Evolutionary conservation across 352 stramenopile species (phyloP), one percentile per base, ranked within the genome.

Genomic region (Halophytophthora polymorphica): DNA sequence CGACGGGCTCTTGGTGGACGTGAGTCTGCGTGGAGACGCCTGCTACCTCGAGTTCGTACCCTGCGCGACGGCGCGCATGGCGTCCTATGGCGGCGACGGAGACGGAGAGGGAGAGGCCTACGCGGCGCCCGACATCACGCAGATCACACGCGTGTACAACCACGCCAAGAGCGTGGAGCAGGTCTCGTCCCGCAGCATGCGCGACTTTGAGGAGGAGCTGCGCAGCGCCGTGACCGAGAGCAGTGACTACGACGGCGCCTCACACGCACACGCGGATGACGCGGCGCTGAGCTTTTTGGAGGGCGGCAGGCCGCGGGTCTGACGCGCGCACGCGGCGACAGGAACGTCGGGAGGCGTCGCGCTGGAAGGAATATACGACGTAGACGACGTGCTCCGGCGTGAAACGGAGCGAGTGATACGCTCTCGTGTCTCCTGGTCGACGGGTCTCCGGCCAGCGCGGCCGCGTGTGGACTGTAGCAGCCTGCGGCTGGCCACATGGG

Each of bases 21-120:
- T 91, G 46, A 72, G 76, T 67, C 73, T 83, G 45, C 73, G 77
- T n/a, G 77, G 74, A 33, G 61, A 83, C 35, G 81, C 81, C 18
- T 71, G 68, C 31, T 74, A 76, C 62, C 71, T 91, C 36, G 76
- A 88, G 45, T 86, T 89, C 38, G 61, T 90, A 11, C 74, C 73
- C 1, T 66, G 55, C 19, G n/a, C 35, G 4, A 15, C 5, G 36
- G 10, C 22, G 7, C 23, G 21, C 15, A 13, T 48, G 11, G 18
- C 12, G 6, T n/a, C 47, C 5, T 40, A 69, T n/a, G 59, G 55
- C 13, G 37, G 38, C 15, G 44, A 65, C 8, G 58, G 22, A 8
- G 33, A 39, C 13, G 48, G 31, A 28, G 44, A 59, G 21, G 28
- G 12, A 13, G 45, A 21, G n/a, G 37, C 64, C 33, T 71, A 68